Base-by-base conservation (phyloP, 2,329 filamentous ascomycete species). In the Alternaria arborescens region DNA sequence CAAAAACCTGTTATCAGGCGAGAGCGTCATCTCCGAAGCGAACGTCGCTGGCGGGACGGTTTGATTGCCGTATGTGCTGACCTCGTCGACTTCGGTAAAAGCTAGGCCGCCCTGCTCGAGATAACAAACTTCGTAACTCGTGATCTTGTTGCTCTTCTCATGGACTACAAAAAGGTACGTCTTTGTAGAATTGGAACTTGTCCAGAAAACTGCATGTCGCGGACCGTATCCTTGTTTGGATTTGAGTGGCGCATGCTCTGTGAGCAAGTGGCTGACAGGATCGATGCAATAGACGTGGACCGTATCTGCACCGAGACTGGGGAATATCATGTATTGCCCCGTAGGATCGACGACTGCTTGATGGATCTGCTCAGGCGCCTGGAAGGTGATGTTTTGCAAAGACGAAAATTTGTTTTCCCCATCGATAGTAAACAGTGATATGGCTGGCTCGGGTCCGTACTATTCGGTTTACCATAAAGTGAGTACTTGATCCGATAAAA, bases 301-400 rank as follows among this genome's bases (percentile, higher is more conserved):
- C 7, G 87, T 69, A 68, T 92, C 90, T 0, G 85, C 82, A 41
- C 89, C 87, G 5, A 93, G 82, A 67, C 92, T 90, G 1, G 89
- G 88, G 8, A 88, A 83, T 8, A 91, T 70, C 28, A 91, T 69
- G 74, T 85, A 92, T n/a, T 81, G 70, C 6, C 84, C 85, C 2
- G 86, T 89, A 7, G 89, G 89, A 72, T 92, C 89, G 34, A 89
- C 72, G 52, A 90, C 74, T n/a, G 86, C 84, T 71, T 89, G 79
- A 76, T 91, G 89, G 18, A 88, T 88, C 71, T 89, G 82, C 80
- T 42, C 76, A 5, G 69, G 63, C 1, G 71, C 58, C 41, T 79
- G 57, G 11, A 81, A 85, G 41, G 73, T 74, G 67, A 85, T 77
- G 36, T 73, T 76, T 64, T 85, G 79, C 10, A 80, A 61, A 14